Evolutionary conservation across 192 early-diverging fungal genomes (phyloP), one percentile per base, ranked within the genome.

Genomic region (Entophlyctis luteolus): DNA sequence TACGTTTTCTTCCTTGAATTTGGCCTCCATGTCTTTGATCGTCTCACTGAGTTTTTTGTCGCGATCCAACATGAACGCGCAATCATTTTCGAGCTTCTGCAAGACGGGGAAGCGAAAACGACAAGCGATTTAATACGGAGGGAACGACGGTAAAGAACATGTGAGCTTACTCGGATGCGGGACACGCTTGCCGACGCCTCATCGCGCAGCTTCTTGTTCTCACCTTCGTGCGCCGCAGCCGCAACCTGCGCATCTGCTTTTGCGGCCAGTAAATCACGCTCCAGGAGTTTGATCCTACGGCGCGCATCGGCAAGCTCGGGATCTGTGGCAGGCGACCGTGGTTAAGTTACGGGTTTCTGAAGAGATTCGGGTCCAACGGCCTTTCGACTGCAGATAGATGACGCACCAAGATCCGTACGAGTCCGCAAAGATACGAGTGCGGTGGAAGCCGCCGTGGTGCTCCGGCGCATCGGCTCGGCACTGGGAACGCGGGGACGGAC

Each of bases 21-120:
- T 48, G 8, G 18, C 2, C 20, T 63, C 62, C 27, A 12, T 33
- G 4, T 4, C 12, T 25, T 49, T 28, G 12, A 33, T 10, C 46
- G 29, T 20, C 6, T 48, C 18, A 1, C 12, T 10, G 0, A 50
- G 1, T 20, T 48, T 25, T 2, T 63, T 50, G 42, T 50, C 48
- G 25, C 47, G 8, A 5, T 28, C 32, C 5, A 63, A 23, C 29
- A 63, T 6, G 35, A 49, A 63, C 5, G 32, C 48, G 1, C 48
- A 34, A 48, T 63, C 47, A 4, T 10, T 33, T 37, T 63, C 62
- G 8, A 63, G 48, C 50, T 63, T 63, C 62, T 63, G 0, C n/a
- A n/a, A 0, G n/a, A n/a, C n/a, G n/a, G n/a, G n/a, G n/a, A n/a
- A n/a, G n/a, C n/a, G n/a, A 53, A 53, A 53, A 18, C n/a, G 36